These are phyloP conservation scores for Nitzschia inconspicua DNA, from an alignment of 108 stramenopile genomes.

Conservation along the genomic window DNA sequence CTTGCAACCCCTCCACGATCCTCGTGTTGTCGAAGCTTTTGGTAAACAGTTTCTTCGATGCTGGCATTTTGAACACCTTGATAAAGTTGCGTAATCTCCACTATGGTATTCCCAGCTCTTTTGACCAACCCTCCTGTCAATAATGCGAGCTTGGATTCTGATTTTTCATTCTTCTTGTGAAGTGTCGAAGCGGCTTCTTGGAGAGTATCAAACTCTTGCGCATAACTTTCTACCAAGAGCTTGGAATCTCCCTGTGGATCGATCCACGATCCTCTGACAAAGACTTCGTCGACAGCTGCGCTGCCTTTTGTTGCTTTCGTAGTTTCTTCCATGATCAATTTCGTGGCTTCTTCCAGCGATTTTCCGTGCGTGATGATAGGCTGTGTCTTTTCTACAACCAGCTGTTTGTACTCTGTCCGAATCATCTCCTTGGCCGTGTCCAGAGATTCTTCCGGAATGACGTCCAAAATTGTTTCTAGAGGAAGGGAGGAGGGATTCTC, in stretches of 20 bases:
- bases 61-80: constrained; percentile 54
- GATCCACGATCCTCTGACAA: constrained; percentile 39
- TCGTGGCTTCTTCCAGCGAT: constrained; percentile 12
- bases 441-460: constrained; percentile 57
- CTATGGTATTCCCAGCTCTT: constrained; percentile 41
- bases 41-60: constrained; percentile 75
- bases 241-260: constrained; percentile 2
- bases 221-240: constrained; percentile 28
- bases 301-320: constrained; percentile 12
- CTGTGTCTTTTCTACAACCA: constrained; percentile 43
- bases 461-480: constrained; percentile 49
- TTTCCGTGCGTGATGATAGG: constrained; percentile 4
- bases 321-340: constrained; percentile 33
- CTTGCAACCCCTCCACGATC: constrained; percentile 40
- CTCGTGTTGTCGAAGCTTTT: constrained; percentile 50
- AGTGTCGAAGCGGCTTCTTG: constrained; percentile 52
- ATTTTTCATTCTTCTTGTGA: constrained; percentile 63
- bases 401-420: constrained; percentile 40
- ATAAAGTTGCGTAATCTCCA: constrained; percentile 37
- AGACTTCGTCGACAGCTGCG: constrained; percentile 19
- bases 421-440: constrained; percentile 61
- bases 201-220: constrained; percentile 57
- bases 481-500: constrained; percentile 3
- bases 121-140: constrained; percentile 73
- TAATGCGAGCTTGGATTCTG: constrained; percentile 66